These are phyloP conservation scores for Leccinum rimulosum DNA, from an alignment of 768 basidiomycete genomes.

Conservation along the genomic window DNA sequence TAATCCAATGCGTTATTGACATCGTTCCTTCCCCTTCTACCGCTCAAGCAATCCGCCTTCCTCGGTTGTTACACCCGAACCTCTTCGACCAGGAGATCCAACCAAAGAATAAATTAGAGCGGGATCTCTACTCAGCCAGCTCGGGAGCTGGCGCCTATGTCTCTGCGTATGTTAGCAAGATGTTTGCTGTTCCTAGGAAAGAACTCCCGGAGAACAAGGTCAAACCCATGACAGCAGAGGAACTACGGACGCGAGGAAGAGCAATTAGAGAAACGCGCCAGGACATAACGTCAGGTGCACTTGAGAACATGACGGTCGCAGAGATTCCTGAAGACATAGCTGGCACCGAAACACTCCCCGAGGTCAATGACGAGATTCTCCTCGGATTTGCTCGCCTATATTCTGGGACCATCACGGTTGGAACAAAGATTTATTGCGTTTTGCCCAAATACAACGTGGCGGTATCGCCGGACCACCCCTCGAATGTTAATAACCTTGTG, in stretches of 20 bases:
- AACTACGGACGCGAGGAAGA: slow-evolving; percentile 67
- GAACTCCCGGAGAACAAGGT: slow-evolving; percentile 88
- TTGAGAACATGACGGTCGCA: slow-evolving; percentile 7
- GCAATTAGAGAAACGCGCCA: slow-evolving; percentile 46
- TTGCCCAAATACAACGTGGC: slow-evolving; percentile 82
- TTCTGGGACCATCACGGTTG: slow-evolving; percentile 75
- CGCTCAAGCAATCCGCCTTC: slow-evolving; percentile 81
- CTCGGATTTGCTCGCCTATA: slow-evolving; percentile 95
- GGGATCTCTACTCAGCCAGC: slow-evolving; percentile 74
- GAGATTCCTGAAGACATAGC: slow-evolving; percentile 2
- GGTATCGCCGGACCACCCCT: slow-evolving; percentile 60
- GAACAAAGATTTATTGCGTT: slow-evolving; percentile 64
- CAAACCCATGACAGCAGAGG: slow-evolving; percentile 73
- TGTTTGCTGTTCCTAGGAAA: slow-evolving; percentile 85
- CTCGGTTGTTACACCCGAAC: slow-evolving; percentile 89
- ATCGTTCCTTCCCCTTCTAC: slow-evolving; percentile 84
- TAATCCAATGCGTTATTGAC: slow-evolving; percentile 91
- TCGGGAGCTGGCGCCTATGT: slow-evolving; percentile 55
- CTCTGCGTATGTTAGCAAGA: slow-evolving; percentile 93
- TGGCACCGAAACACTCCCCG: neutral
- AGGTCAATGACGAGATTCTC: slow-evolving; percentile 53
- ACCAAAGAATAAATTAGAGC: slow-evolving; percentile 80
- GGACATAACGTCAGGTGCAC: slow-evolving; percentile 32
- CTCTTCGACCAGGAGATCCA: slow-evolving; percentile 53
- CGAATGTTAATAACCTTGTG: slow-evolving; percentile 64